A percentile compares a stretch with the other conserved stretches of the same genome.
Evolutionary conservation across 2,329 filamentous ascomycete species (phyloP).

Genomic region (Sclerotinia nivalis): DNA sequence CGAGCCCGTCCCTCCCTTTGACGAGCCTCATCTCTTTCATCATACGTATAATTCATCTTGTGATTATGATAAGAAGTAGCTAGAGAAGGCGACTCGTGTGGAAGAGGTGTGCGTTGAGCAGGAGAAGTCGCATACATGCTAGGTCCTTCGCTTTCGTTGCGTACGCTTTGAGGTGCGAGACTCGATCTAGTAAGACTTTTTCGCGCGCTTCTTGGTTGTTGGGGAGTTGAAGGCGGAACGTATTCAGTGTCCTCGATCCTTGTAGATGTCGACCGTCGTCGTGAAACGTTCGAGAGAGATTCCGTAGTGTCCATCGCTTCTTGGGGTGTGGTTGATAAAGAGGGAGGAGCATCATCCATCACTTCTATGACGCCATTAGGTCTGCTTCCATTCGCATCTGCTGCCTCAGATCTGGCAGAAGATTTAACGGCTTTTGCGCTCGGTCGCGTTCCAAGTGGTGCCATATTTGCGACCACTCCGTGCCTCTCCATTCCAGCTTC

Average conservation of each 20-base stretch:
- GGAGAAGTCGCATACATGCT: conserved; percentile 14
- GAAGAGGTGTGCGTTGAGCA: conserved; percentile 16
- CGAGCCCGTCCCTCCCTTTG: conserved; percentile 27
- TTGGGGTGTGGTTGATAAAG: conserved; percentile 33
- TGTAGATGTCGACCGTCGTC: conserved; percentile 28
- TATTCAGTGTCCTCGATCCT: conserved; percentile 26
- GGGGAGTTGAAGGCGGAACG: conserved; percentile 20
- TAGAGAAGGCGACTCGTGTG: conserved; percentile 18
- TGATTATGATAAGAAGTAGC: conserved; percentile 18
- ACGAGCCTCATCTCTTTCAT: conserved; percentile 22
- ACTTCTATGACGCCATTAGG: conserved; percentile 31
- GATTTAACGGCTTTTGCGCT: conserved; percentile 58
- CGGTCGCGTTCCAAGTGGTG: conserved; percentile 73
- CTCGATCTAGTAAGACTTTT: conserved; percentile 29
- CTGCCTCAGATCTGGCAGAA: conserved; percentile 34
- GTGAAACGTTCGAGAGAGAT: conserved; percentile 26
- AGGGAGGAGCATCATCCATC: conserved; percentile 31
- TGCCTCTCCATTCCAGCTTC: conserved; percentile 70
- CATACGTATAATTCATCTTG: conserved; percentile 21
- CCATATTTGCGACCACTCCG: conserved; percentile 82
- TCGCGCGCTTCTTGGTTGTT: conserved; percentile 27
- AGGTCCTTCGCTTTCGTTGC: conserved; percentile 21
- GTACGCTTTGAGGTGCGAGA: conserved; percentile 19
- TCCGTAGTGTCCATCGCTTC: conserved; percentile 35
- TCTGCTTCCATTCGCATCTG: conserved; percentile 26